Evolutionary conservation across 805 yeast genomes (phyloP).

Genomic region (Diddensiella caesifluorescens): DNA sequence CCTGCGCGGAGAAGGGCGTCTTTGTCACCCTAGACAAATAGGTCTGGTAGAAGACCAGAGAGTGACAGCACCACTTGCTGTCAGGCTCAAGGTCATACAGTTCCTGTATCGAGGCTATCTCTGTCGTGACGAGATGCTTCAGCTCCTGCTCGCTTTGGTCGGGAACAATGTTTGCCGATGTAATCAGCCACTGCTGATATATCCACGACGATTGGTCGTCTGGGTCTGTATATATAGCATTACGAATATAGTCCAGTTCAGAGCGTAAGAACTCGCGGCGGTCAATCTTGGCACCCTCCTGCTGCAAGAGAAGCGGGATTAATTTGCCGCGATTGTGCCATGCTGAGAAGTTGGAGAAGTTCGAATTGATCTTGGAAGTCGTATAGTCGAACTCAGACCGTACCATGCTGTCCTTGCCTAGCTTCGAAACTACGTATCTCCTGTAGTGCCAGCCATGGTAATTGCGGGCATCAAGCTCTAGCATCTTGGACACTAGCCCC

Average conservation of each 20-base stretch:
- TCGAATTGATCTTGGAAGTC: constrained; percentile 66
- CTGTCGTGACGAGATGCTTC: constrained; percentile 38
- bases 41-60: constrained; percentile 42
- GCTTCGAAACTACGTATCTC: constrained; percentile 51
- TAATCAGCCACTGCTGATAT: constrained; percentile 74
- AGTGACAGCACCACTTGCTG: constrained; percentile 70
- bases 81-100: constrained; percentile 69
- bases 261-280: constrained; percentile 38
- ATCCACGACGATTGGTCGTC: constrained; percentile 94
- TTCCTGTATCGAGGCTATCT: constrained; percentile 49
- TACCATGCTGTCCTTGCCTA: constrained; percentile 30
- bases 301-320: constrained; percentile 38
- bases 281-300: constrained; percentile 12
- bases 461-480: constrained; percentile 73
- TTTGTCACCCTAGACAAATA: constrained; percentile 25
- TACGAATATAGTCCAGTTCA: constrained; percentile 66
- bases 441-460: constrained; percentile 97
- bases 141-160: constrained; percentile 32
- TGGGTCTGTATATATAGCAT: constrained; percentile 88
- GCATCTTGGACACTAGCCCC: constrained; percentile 58
- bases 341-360: constrained; percentile 91
- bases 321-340: constrained; percentile 86
- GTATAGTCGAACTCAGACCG: constrained; percentile 68
- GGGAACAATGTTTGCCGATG: constrained; percentile 29
- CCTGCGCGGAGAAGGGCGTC: constrained; percentile 10